Evolutionary conservation across 495 filamentous ascomycete genomes (phyloP).

Genomic region (Thozetella sp.): DNA sequence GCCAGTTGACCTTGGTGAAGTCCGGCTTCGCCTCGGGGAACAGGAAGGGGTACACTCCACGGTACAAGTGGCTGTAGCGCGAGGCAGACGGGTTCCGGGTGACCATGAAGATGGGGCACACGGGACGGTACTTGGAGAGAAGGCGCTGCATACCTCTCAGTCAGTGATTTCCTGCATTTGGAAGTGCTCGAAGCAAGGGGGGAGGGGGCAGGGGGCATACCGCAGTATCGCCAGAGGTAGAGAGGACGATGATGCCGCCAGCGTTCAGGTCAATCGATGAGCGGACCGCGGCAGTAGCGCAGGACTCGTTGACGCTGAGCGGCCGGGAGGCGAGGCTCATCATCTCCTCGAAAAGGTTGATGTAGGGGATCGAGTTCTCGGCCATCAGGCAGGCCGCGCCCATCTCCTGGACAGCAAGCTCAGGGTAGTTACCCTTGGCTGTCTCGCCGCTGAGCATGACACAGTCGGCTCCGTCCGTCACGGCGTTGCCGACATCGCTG

Average conservation of each 20-base stretch:
- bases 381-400: constrained; percentile 94
- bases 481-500: constrained; percentile 96
- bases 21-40: constrained; percentile 93
- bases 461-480: constrained; percentile 96
- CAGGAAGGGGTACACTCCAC: constrained; percentile 95
- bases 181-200: neutral
- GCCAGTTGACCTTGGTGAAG: constrained; percentile 87
- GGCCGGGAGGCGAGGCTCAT: constrained; percentile 79
- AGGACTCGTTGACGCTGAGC: constrained; percentile 83
- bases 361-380: constrained; percentile 94
- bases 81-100: constrained; percentile 83
- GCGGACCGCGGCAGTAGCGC: constrained; percentile 94
- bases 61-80: constrained; percentile 93
- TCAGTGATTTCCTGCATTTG: too few relatives aligned
- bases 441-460: constrained; percentile 93
- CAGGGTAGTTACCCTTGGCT: constrained; percentile 94
- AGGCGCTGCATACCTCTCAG: constrained; percentile 54
- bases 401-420: constrained; percentile 95
- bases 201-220: neutral
- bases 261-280: constrained; percentile 94
- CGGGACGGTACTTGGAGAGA: constrained; percentile 96
- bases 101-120: constrained; percentile 99
- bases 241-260: constrained; percentile 90
- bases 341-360: constrained; percentile 94
- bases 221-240: constrained; percentile 88